Conservation (phyloP, 2,329 filamentous ascomycete species). For the Talaromyces sp. region DNA sequence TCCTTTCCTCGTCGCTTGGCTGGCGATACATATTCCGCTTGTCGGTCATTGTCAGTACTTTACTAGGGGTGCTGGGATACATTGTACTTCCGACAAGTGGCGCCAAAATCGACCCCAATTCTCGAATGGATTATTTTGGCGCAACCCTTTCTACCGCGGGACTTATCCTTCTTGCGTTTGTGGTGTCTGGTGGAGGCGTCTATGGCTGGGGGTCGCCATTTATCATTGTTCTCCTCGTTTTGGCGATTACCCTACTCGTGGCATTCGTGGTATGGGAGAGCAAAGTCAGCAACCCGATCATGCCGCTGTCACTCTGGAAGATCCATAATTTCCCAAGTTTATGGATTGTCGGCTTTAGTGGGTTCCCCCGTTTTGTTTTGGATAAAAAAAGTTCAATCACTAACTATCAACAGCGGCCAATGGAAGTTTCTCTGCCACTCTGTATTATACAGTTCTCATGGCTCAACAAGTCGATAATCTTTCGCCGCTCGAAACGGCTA, state of each 20-base stretch:
- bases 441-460: slow-evolving; percentile 41
- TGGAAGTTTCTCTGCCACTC: slow-evolving; percentile 39
- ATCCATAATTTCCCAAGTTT: slow-evolving; percentile 43
- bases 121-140: slow-evolving; percentile 39
- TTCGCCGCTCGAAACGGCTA: slow-evolving; percentile 34
- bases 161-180: slow-evolving; percentile 42
- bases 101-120: slow-evolving; percentile 26
- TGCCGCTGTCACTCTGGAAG: slow-evolving; percentile 45
- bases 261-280: slow-evolving; percentile 40
- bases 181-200: slow-evolving; percentile 42
- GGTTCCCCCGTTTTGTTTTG: background rate
- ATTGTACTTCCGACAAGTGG: slow-evolving; percentile 37
- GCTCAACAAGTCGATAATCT: slow-evolving; percentile 38
- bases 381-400: background rate
- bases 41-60: slow-evolving; percentile 29
- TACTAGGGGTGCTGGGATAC: slow-evolving; percentile 25
- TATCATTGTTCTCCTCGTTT: slow-evolving; percentile 39
- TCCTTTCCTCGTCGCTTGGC: slow-evolving; percentile 34
- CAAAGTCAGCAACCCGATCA: slow-evolving; percentile 42
- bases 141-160: slow-evolving; percentile 40
- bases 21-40: slow-evolving; percentile 39
- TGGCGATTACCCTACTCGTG: slow-evolving; percentile 35
- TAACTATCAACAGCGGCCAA: slow-evolving; percentile 31
- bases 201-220: slow-evolving; percentile 45
- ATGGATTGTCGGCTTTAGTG: slow-evolving; percentile 43